A percentile compares a stretch with the other conserved stretches of the same genome.
These are phyloP conservation scores for Pogostemon cablin DNA, from an alignment of 257 asterid genomes.

Conservation along the genomic window DNA sequence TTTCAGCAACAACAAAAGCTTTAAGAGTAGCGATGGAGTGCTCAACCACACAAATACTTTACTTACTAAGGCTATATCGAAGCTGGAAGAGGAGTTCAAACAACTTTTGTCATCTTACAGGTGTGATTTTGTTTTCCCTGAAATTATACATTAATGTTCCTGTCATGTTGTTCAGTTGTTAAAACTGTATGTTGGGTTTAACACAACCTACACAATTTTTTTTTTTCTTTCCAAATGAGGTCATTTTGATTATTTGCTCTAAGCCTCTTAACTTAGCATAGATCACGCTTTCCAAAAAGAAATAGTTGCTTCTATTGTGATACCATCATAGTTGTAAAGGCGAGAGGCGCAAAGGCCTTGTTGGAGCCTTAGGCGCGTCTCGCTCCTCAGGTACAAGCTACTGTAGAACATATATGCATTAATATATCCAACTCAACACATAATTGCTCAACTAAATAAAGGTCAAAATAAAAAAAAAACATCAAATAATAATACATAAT, in stretches of 20 bases:
- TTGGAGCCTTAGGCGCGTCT: too few relatives aligned
- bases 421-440: too few relatives aligned
- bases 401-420: too few relatives aligned
- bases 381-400: too few relatives aligned
- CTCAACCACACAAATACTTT: conserved; percentile 78
- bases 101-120: conserved; percentile 83
- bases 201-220: not conserved
- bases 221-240: not conserved
- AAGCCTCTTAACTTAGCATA: not conserved
- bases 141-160: conserved; percentile 13
- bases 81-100: conserved; percentile 94
- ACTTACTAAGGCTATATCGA: conserved; percentile 92
- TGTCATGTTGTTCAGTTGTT: not conserved
- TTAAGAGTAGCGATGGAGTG: conserved; percentile 97
- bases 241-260: conserved; percentile 7
- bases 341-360: too few relatives aligned
- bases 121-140: conserved; percentile 38
- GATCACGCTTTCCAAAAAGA: not conserved
- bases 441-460: too few relatives aligned
- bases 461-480: too few relatives aligned
- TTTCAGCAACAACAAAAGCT: conserved; percentile 91
- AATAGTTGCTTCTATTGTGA: not conserved
- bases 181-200: conserved; percentile 15
- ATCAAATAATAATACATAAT: too few relatives aligned
- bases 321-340: too few relatives aligned